Percentiles rank a stretch among this genome's conserved stretches.
phyloP scores from a whole-genome alignment of 192 early-diverging fungal genomes.

The Anaeromyces robustus region DNA sequence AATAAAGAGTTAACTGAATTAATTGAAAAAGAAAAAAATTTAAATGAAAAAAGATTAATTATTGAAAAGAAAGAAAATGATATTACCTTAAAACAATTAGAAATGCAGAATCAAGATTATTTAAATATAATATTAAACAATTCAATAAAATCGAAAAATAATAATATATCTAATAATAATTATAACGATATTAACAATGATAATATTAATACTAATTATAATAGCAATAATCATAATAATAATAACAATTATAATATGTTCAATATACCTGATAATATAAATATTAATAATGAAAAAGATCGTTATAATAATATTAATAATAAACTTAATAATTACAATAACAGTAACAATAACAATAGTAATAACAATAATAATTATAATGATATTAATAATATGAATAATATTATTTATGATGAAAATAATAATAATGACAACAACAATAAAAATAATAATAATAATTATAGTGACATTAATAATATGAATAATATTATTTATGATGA shows the following conservation, averaged over 20 bases:
- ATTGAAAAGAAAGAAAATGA: neutral
- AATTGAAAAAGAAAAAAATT: neutral
- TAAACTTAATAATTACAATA: neutral
- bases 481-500: neutral
- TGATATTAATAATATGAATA: neutral
- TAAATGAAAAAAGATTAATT: neutral
- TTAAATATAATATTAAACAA: neutral
- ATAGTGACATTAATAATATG: neutral
- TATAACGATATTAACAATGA: neutral
- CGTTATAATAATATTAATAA: neutral
- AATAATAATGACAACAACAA: neutral
- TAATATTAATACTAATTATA: neutral
- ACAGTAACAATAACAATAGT: neutral
- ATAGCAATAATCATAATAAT: neutral
- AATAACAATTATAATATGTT: neutral
- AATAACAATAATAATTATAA: neutral
- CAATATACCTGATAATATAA: neutral
- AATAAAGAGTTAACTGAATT: neutral
- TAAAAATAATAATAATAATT: neutral
- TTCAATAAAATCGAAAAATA: neutral
- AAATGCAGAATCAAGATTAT: neutral
- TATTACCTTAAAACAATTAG: neutral
- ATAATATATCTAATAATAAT: neutral
- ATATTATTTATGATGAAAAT: neutral
- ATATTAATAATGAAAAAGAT: neutral